Conservation (phyloP, 805 yeast genomes). For the Candida germanica region DNA sequence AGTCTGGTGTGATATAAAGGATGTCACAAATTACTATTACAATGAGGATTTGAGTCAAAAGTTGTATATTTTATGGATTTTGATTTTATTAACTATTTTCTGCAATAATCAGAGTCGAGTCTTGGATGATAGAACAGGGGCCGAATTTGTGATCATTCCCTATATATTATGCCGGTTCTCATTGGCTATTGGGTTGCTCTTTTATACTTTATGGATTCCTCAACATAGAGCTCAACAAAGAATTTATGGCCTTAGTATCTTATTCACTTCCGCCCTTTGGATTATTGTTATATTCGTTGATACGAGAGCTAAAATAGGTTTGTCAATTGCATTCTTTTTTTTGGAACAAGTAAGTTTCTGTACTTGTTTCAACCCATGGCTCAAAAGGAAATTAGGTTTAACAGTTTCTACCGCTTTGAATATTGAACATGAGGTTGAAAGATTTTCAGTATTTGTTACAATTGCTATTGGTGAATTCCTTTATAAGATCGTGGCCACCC, state of each 20-base stretch:
- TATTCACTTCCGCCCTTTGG: slow-evolving; percentile 45
- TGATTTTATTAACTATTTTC: slow-evolving; percentile 47
- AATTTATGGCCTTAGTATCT: slow-evolving; percentile 28
- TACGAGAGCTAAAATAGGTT: slow-evolving; percentile 44
- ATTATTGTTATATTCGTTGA: slow-evolving; percentile 48
- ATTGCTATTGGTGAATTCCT: slow-evolving; percentile 67
- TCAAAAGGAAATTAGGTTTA: slow-evolving; percentile 40
- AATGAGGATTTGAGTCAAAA: slow-evolving; percentile 58
- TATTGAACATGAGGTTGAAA: slow-evolving; percentile 65
- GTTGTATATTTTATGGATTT: slow-evolving; percentile 49
- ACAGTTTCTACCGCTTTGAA: slow-evolving; percentile 57
- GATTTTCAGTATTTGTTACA: slow-evolving; percentile 55
- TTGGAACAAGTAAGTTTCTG: slow-evolving; percentile 41
- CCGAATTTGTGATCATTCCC: slow-evolving; percentile 46
- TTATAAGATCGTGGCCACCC: slow-evolving; percentile 47
- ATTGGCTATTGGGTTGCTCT: slow-evolving; percentile 24
- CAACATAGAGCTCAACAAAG: slow-evolving; percentile 53
- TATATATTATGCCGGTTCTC: slow-evolving; percentile 48
- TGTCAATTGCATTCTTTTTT: slow-evolving; percentile 37
- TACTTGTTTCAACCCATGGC: slow-evolving; percentile 46
- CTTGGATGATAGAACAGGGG: slow-evolving; percentile 26
- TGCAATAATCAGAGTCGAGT: slow-evolving; percentile 46
- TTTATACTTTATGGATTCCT: slow-evolving; percentile 45
- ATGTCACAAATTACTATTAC: slow-evolving; percentile 61
- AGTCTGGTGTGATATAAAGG: slow-evolving; percentile 64